Evolutionary conservation across 371 early-diverging fungal genomes (phyloP), one percentile per base, ranked within the genome.

Genomic region (Mucor plumbeus): DNA sequence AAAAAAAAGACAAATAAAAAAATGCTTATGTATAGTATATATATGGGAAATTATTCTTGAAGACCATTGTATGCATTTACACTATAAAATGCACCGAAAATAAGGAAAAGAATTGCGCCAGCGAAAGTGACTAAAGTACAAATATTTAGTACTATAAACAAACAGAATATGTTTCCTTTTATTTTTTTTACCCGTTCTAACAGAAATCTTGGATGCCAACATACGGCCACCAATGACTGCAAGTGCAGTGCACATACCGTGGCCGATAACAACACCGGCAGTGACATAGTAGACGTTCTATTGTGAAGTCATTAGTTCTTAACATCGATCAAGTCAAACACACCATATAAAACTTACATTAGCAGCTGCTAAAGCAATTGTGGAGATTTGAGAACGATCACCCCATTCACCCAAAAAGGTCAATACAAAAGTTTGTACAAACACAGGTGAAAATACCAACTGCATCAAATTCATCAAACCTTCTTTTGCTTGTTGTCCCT

Each of bases 341-440:
- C 8, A 63, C 33, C 41, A 31, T 15, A 36, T n/a, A 14, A 59
- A 15, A 54, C 79, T 77, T 83, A 90, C 92, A 61, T 94, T 89
- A 11, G 97, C 94, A 15, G 97, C 97, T 31, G 96, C 97, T 61
- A 98, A 79, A 33, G 96, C 97, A 72, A 98, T 96, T 2, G 97
- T 96, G 14, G 94, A 88, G 60, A 94, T 88, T 78, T 98, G 97
- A 56, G 95, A 95, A 34, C 97, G 89, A 77, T 97, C 98, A 10
- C 97, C 97, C 98, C 98, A 98, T 75, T 99, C 99, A 53, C 97
- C 99, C 68, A 99, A 71, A 64, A 99, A 97, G 43, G 95, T 96
- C 74, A 99, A 80, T 35, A 94, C 87, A 84, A 97, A 98, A 0
- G 95, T 93, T 78, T 99, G 94, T 10, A 97, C 91, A 84, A 95